Conservation (phyloP, 306 rosid species). For the Hippophae rhamnoides region DNA sequence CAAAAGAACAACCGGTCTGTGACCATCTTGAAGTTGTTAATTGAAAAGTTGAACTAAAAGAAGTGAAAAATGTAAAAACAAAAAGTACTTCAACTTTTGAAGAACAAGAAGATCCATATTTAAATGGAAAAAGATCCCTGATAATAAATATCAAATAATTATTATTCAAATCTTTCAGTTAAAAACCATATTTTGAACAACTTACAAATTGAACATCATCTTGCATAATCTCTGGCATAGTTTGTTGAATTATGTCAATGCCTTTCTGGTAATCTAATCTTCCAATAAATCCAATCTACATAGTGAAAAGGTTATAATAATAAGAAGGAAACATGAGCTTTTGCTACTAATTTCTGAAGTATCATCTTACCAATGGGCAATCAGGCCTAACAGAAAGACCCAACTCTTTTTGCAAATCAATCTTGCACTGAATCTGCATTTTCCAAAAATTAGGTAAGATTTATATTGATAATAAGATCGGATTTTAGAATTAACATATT, state of each 20-base stretch:
- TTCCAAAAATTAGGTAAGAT: constrained; percentile 13
- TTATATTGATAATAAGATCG: constrained; percentile 3
- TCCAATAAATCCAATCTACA: constrained; percentile 85
- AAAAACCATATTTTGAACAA: neutral
- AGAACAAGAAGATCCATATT: too few species aligned
- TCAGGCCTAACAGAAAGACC: constrained; percentile 67
- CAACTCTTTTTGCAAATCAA: constrained; percentile 65
- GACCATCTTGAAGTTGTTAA: too few species aligned
- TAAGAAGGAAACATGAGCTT: constrained; percentile 6
- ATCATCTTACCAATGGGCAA: constrained; percentile 59
- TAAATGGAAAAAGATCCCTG: too few species aligned
- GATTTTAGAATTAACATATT: constrained; percentile 4
- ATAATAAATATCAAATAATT: too few species aligned
- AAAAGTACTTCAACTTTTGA: too few species aligned
- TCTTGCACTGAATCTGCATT: constrained; percentile 60
- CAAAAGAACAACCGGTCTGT: too few species aligned
- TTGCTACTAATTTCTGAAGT: neutral
- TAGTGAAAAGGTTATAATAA: constrained; percentile 22
- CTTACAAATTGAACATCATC: constrained; percentile 88
- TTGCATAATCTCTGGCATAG: constrained; percentile 56
- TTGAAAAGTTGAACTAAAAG: too few species aligned
- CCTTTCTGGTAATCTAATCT: constrained; percentile 88
- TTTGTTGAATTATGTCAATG: constrained; percentile 55
- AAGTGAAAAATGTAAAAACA: too few species aligned
- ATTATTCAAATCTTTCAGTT: too few species aligned